A percentile compares a stretch with the other conserved stretches of the same genome.
Conservation (phyloP, 441 rosid species). For the Arabidopsis hybrid region DNA sequence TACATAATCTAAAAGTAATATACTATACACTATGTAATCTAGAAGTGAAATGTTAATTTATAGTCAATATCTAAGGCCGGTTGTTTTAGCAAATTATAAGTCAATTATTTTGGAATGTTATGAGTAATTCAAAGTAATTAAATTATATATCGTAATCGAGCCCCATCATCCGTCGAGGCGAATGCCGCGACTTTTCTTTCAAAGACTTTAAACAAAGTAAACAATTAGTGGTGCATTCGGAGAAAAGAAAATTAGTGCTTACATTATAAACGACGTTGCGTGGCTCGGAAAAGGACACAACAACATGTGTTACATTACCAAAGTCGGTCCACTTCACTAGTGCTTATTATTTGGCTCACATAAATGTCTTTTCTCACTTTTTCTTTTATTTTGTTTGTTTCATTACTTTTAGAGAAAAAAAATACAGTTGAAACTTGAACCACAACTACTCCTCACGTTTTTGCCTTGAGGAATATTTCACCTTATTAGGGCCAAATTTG, state of each 20-base stretch:
- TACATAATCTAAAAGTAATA: background rate
- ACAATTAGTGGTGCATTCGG: background rate
- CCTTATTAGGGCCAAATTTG: background rate
- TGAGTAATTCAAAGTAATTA: background rate
- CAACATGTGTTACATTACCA: constrained; percentile 41
- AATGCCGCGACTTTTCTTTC: constrained; percentile 11
- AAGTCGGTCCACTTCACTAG: constrained; percentile 35
- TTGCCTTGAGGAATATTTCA: constrained; percentile 3
- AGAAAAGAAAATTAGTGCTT: constrained; percentile 19
- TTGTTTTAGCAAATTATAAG: background rate
- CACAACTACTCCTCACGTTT: constrained; percentile 26
- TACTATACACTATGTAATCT: background rate
- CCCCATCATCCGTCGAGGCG: constrained; percentile 21
- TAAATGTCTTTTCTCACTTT: constrained; percentile 1
- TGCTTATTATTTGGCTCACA: constrained; percentile 25
- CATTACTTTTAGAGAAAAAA: background rate
- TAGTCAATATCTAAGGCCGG: background rate
- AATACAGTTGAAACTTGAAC: constrained; percentile 31
- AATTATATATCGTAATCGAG: background rate
- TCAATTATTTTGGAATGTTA: background rate
- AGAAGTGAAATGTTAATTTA: background rate
- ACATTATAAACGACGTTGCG: constrained; percentile 19
- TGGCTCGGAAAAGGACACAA: constrained; percentile 43
- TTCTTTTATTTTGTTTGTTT: constrained; percentile 14
- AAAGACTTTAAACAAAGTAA: constrained; percentile 19